A percentile compares a stretch with the other conserved stretches of the same genome.
phyloP scores from a whole-genome alignment of 352 stramenopile species.

The Blastocystis sp. region DNA sequence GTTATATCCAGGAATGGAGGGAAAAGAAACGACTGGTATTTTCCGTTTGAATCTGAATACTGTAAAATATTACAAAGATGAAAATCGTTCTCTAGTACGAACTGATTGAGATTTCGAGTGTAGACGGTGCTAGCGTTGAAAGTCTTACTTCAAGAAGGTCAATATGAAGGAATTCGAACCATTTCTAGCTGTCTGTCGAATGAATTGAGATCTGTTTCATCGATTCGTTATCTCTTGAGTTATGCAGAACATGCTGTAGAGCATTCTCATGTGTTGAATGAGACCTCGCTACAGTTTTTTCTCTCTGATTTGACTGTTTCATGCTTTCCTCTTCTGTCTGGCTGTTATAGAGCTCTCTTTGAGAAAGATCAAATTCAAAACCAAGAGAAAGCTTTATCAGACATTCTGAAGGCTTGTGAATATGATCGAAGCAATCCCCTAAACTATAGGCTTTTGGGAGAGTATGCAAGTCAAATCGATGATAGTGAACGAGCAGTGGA shows the following conservation, averaged over 20 bases:
- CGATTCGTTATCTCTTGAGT: not conserved
- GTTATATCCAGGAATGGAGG: not conserved
- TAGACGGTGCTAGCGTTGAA: not conserved
- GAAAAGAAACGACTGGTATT: not conserved
- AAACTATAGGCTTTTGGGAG: no score
- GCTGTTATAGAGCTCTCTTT: not conserved
- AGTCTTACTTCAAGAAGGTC: not conserved
- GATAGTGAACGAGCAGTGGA: no score
- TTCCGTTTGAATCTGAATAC: conserved; percentile 29
- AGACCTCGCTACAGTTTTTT: not conserved
- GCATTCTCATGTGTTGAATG: not conserved
- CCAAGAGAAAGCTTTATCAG: not conserved
- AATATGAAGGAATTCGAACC: not conserved
- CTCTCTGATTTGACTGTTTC: not conserved
- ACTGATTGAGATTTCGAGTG: not conserved
- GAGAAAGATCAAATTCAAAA: not conserved
- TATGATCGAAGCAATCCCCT: no score
- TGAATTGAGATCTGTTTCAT: not conserved
- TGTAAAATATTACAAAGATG: conserved; percentile 51
- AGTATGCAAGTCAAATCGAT: no score
- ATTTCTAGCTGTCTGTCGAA: not conserved
- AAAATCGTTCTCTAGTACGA: not conserved
- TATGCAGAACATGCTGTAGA: not conserved
- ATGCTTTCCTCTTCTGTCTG: not conserved
- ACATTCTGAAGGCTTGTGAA: not conserved